Conservation (phyloP, 495 filamentous ascomycete species). For the Aspergillus indologenus region DNA sequence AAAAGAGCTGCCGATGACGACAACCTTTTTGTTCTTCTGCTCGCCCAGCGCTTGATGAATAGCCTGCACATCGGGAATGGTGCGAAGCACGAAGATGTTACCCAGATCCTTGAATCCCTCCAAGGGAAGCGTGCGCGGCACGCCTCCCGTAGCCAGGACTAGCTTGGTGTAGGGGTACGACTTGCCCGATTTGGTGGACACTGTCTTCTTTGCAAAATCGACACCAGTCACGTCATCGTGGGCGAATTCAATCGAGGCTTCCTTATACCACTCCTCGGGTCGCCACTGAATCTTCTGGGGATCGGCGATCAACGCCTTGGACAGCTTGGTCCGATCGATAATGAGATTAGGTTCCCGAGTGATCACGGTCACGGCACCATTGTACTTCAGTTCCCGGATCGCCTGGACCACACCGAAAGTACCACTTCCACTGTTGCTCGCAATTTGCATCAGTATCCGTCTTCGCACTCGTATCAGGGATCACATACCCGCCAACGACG, state of each 20-base stretch:
- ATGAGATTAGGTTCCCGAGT: slow-evolving; percentile 79
- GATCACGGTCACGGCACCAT: slow-evolving; percentile 77
- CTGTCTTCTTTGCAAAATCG: slow-evolving; percentile 69
- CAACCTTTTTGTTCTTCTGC: slow-evolving; percentile 80
- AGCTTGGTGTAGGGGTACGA: slow-evolving; percentile 79
- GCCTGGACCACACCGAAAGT: slow-evolving; percentile 75
- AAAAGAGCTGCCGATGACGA: slow-evolving; percentile 87
- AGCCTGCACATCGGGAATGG: slow-evolving; percentile 66
- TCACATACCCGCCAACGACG: slow-evolving; percentile 71
- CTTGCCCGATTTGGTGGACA: slow-evolving; percentile 68
- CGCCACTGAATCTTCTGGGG: slow-evolving; percentile 71
- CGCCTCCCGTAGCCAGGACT: slow-evolving; percentile 82
- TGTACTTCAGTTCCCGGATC: slow-evolving; percentile 77
- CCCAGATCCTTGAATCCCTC: slow-evolving; percentile 79
- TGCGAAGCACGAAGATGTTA: slow-evolving; percentile 83
- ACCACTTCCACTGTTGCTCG: slow-evolving; percentile 62
- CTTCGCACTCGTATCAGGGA: background rate
- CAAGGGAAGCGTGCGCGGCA: slow-evolving; percentile 72
- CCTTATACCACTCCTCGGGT: slow-evolving; percentile 71
- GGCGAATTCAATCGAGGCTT: slow-evolving; percentile 68
- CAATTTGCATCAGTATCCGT: background rate
- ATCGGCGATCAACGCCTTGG: slow-evolving; percentile 90
- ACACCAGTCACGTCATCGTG: slow-evolving; percentile 72
- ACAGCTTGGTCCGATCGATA: slow-evolving; percentile 93
- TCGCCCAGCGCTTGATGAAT: slow-evolving; percentile 78